Conservation (phyloP, 345 rosid species). For the Bretschneidera sinensis region DNA sequence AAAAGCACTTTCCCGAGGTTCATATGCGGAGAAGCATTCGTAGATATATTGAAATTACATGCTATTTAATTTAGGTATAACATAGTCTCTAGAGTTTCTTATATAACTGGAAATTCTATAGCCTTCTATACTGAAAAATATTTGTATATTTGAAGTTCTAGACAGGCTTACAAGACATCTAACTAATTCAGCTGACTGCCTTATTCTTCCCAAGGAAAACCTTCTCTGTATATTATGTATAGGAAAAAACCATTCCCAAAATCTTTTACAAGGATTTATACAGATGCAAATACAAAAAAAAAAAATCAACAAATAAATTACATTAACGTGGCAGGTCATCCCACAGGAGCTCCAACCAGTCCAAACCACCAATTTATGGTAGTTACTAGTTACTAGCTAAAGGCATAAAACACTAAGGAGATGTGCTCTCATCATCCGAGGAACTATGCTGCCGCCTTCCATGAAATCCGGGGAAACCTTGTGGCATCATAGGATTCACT, state of each 20-base stretch:
- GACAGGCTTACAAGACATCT: background rate
- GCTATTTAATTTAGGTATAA: no score
- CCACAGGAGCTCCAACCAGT: conserved; percentile 18
- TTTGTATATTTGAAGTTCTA: background rate
- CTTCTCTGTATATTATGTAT: conserved; percentile 34
- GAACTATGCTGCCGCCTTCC: conserved; percentile 42
- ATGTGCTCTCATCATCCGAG: conserved; percentile 51
- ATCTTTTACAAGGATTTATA: conserved; percentile 44
- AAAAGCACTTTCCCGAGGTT: background rate
- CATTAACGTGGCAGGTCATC: conserved; percentile 23
- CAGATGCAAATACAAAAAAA: conserved; percentile 23
- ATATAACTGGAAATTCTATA: background rate
- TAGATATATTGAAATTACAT: background rate
- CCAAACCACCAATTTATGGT: conserved; percentile 16
- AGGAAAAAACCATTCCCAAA: conserved; percentile 32
- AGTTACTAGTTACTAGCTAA: background rate
- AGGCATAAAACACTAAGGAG: conserved; percentile 33
- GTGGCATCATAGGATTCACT: conserved; percentile 68
- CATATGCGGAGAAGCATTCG: background rate
- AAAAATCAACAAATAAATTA: conserved; percentile 24
- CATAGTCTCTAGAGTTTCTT: no score
- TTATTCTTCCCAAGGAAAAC: conserved; percentile 22
- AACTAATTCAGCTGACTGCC: conserved; percentile 7
- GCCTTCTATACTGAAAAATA: background rate
- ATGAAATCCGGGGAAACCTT: conserved; percentile 36